These are phyloP conservation scores for Pythium aristosporum DNA, from an alignment of 352 stramenopile genomes.

Conservation along the genomic window DNA sequence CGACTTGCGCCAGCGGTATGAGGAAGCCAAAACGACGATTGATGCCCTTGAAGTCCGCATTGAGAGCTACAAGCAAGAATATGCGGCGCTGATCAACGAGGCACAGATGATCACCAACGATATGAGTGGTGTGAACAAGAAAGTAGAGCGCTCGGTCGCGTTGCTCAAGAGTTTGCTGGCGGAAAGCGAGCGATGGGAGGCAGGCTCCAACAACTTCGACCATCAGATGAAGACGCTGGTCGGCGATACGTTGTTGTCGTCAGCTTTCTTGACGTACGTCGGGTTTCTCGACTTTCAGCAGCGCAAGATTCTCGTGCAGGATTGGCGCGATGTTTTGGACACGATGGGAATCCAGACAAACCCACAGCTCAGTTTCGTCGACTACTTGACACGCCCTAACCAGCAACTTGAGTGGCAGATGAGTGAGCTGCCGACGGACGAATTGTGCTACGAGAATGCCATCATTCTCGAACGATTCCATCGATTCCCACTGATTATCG, in stretches of 20 bases:
- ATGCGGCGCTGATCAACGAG: conserved; percentile 97
- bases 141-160: conserved; percentile 95
- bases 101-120: conserved; percentile 98
- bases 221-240: conserved; percentile 96
- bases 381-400: conserved; percentile 96
- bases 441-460: conserved; percentile 98
- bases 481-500: conserved; percentile 98
- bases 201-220: conserved; percentile 96
- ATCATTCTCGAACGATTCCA: conserved; percentile 98
- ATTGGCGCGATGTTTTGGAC: conserved; percentile 95
- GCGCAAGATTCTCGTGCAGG: conserved; percentile 91
- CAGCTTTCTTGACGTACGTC: conserved; percentile 98
- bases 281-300: conserved; percentile 99
- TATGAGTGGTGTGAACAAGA: conserved; percentile 97
- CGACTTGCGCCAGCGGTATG: conserved; percentile 91
- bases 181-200: conserved; percentile 98
- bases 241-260: conserved; percentile 95
- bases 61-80: conserved; percentile 98
- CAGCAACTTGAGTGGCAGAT: conserved; percentile 95
- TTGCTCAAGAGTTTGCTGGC: conserved; percentile 97
- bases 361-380: conserved; percentile 88
- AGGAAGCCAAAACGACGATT: conserved; percentile 92
- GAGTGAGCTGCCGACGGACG: conserved; percentile 95
- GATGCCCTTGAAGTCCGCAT: conserved; percentile 95
- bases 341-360: conserved; percentile 89